These are phyloP conservation scores for Botrytis porri DNA, from an alignment of 2,329 filamentous ascomycete species.

Conservation along the genomic window DNA sequence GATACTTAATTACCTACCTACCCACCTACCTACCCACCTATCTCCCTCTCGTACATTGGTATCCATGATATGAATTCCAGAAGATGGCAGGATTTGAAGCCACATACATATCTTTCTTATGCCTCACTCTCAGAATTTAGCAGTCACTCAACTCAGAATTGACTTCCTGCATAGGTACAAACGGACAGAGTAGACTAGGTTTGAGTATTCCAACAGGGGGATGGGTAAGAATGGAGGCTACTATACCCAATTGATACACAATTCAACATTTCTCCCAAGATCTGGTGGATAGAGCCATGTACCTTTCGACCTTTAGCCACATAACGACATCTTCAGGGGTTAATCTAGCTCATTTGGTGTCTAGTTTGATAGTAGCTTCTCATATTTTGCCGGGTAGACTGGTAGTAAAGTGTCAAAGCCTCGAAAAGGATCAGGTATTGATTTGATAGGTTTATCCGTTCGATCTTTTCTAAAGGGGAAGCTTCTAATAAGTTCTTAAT, in stretches of 20 bases:
- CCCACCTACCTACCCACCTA: neutral
- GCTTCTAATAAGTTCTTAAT: neutral
- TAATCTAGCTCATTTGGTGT: neutral
- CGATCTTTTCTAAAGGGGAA: neutral
- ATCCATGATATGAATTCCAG: neutral
- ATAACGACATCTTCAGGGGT: constrained; percentile 8
- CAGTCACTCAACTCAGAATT: neutral
- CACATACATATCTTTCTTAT: neutral
- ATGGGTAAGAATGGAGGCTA: neutral
- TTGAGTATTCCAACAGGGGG: neutral
- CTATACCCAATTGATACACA: neutral
- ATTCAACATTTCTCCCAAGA: constrained; percentile 1
- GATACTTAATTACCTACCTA: neutral
- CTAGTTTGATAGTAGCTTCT: neutral
- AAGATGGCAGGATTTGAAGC: neutral
- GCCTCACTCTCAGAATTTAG: neutral
- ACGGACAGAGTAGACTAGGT: no score
- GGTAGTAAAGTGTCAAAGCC: neutral
- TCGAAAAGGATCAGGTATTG: neutral
- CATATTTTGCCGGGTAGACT: neutral
- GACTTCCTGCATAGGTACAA: neutral
- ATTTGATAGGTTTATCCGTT: neutral
- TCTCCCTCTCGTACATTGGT: neutral
- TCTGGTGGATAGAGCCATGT: neutral
- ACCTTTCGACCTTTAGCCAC: neutral